Base-by-base conservation (phyloP, 345 rosid genomes). In the Dovyalis caffra region DNA sequence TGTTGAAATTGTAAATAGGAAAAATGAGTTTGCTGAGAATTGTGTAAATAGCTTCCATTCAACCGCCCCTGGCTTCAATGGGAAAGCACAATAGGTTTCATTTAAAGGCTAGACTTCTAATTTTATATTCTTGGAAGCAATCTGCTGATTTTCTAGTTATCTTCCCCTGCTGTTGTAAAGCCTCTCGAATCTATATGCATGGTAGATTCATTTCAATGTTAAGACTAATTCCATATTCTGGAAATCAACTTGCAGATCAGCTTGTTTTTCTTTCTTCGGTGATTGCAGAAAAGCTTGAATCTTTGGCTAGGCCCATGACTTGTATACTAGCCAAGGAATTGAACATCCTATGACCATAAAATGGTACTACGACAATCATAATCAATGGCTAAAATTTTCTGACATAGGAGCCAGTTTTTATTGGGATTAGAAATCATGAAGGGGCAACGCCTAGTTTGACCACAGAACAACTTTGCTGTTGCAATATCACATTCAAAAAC, bases 1-100 rank as follows among this genome's bases (percentile, higher is more conserved):
- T 65, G 77, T 71, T 53, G 43, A 66, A 70, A 53, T 23, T 85
- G 90, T 87, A 83, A 56, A 85, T 79, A 78, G 76, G 61, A 37
- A 74, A 68, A 71, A 74, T 56, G 72, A 69, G 32, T 73, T 60
- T 72, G 76, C 43, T 70, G 70, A 35, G 75, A 67, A 75, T 20
- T 72, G 64, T 85, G 89, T 84, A 82, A 67, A 84, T 78, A 79
- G 23, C 76, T 69, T 75, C 60, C 23, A 68, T 68, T 61, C 47
- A 65, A 69, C 72, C 74, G 33, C 43, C 75, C 71, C 45, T 34
- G 0, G 18, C 2, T 70, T 38, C 20, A 53, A 67, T 64, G 49
- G 74, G 65, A 71, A 73, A 56, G 56, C 45, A 68, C 14, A 31
- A 28, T 31, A 34, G 37, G 33, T 16, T 75, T 62, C 21, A 1